Evolutionary conservation across 331 rosid genomes (phyloP).

Genomic region (Pyracantha coccinea): DNA sequence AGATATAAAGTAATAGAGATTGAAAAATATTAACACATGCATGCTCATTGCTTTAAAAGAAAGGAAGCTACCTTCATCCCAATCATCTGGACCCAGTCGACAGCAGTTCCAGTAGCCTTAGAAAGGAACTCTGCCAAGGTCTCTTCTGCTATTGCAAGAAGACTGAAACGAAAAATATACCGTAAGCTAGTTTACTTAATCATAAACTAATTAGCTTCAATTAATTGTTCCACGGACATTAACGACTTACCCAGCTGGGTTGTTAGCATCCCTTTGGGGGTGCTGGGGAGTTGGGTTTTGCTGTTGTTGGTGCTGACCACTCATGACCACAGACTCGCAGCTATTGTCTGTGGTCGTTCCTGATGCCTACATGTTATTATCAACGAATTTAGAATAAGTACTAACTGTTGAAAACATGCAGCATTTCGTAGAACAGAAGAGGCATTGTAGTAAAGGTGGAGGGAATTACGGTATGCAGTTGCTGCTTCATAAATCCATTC

Average conservation of each 20-base stretch:
- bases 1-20: not conserved
- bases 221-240: not conserved
- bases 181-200: not conserved
- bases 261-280: constrained; percentile 83
- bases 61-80: constrained; percentile 83
- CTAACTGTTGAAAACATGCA: not conserved
- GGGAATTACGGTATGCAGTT: constrained; percentile 61
- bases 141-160: constrained; percentile 96
- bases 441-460: not conserved
- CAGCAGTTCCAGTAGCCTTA: constrained; percentile 99
- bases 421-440: not conserved
- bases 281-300: constrained; percentile 98
- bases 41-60: not conserved
- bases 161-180: constrained; percentile 29
- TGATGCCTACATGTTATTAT: constrained; percentile 42
- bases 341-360: constrained; percentile 90
- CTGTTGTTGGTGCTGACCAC: constrained; percentile 93
- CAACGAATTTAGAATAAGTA: not conserved
- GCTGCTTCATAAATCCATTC: constrained; percentile 78
- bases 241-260: constrained; percentile 89
- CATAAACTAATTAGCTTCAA: not conserved
- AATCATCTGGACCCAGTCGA: constrained; percentile 99
- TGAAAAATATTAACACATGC: not conserved
- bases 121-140: constrained; percentile 99
- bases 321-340: constrained; percentile 99